Evolutionary conservation across 2,329 filamentous ascomycete species (phyloP).

Genomic region (Lachnellula cervina): DNA sequence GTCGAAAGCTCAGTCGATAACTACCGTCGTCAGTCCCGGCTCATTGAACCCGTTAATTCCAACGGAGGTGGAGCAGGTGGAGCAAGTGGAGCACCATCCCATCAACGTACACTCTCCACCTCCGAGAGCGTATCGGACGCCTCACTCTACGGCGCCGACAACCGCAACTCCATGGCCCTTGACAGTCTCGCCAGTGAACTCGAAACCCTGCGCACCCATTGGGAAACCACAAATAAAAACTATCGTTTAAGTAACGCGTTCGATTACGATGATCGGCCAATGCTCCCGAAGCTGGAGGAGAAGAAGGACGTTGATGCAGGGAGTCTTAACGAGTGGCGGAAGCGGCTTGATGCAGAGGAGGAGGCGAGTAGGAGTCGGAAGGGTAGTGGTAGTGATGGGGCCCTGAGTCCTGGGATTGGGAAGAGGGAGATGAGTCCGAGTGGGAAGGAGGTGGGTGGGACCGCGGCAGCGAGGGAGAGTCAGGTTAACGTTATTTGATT

Average conservation of each 20-base stretch:
- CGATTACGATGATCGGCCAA: slow-evolving; percentile 56
- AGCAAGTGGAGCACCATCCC: slow-evolving; percentile 32
- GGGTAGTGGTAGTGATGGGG: slow-evolving; percentile 11
- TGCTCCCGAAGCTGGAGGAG: slow-evolving; percentile 34
- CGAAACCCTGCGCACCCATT: slow-evolving; percentile 82
- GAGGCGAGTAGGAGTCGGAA: slow-evolving; percentile 21
- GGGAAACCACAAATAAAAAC: slow-evolving; percentile 94
- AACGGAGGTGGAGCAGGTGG: no score
- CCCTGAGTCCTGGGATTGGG: slow-evolving; percentile 6
- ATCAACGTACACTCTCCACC: slow-evolving; percentile 33
- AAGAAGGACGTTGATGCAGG: slow-evolving; percentile 47
- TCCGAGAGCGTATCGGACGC: slow-evolving; percentile 58
- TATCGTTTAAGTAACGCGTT: slow-evolving; percentile 88
- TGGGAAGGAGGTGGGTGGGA: slow-evolving; percentile 20
- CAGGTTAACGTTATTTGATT: slow-evolving; percentile 19
- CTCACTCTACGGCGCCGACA: slow-evolving; percentile 43
- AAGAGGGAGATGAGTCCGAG: slow-evolving; percentile 27
- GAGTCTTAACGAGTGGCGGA: slow-evolving; percentile 74
- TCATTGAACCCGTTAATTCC: slow-evolving; percentile 45
- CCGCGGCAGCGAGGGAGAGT: neutral
- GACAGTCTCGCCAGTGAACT: slow-evolving; percentile 91
- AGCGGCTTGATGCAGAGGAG: slow-evolving; percentile 58
- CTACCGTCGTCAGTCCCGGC: slow-evolving; percentile 73
- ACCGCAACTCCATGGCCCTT: slow-evolving; percentile 65
- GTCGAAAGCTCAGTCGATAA: slow-evolving; percentile 91